Evolutionary conservation across 2,329 filamentous ascomycete species (phyloP).

Genomic region (Zarea fungicola): DNA sequence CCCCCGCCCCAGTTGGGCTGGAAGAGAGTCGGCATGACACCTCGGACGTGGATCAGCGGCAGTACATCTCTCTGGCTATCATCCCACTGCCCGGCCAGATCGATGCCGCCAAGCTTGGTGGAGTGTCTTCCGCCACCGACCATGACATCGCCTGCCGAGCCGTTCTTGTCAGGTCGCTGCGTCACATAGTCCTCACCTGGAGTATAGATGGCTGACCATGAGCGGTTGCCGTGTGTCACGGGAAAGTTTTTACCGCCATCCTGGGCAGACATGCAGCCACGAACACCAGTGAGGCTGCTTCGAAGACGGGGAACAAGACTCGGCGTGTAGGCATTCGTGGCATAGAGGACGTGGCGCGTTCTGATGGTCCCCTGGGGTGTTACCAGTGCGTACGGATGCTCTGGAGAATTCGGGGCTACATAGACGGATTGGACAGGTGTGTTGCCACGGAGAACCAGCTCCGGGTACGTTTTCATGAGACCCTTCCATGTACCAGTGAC

Average conservation of each 20-base stretch:
- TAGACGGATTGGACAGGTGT: conserved; percentile 28
- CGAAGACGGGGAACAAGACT: conserved; percentile 47
- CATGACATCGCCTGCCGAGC: conserved; percentile 42
- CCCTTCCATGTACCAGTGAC: conserved; percentile 40
- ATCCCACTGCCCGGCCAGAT: conserved; percentile 42
- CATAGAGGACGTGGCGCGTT: conserved; percentile 49
- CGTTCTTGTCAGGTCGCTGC: conserved; percentile 32
- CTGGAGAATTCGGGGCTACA: not conserved
- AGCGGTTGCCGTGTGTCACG: conserved; percentile 29
- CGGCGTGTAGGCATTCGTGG: conserved; percentile 50
- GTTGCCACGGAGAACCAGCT: conserved; percentile 33
- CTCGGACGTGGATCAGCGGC: conserved; percentile 34
- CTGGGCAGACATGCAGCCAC: conserved; percentile 48
- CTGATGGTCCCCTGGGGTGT: conserved; percentile 41
- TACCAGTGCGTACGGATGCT: conserved; percentile 35
- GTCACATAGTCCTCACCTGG: conserved; percentile 48
- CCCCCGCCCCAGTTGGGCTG: conserved; percentile 30
- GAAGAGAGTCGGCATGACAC: conserved; percentile 39
- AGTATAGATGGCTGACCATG: conserved; percentile 46
- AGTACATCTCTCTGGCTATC: conserved; percentile 38
- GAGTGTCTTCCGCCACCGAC: conserved; percentile 48
- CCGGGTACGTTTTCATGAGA: conserved; percentile 30
- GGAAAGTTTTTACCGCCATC: conserved; percentile 32
- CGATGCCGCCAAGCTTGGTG: conserved; percentile 35
- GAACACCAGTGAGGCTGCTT: conserved; percentile 38